Base-by-base conservation (phyloP, 148 eudicot species). In the Arbutus unedo region DNA sequence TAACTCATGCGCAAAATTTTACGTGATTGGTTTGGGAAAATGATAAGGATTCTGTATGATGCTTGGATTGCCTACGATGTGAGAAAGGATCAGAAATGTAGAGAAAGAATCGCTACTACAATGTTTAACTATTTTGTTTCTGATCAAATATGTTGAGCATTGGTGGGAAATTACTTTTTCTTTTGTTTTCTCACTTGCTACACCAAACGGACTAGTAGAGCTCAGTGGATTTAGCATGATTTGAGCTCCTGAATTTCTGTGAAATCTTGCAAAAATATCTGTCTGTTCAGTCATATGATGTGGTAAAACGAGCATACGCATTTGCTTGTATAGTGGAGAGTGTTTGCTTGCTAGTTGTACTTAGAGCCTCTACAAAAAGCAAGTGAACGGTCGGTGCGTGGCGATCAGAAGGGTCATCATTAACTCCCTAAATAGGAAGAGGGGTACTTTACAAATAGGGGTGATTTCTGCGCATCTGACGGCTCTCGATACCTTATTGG, bases 171-270 rank as follows among this genome's bases (percentile, higher is more conserved):
- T 3, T 64, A 23, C 44, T 15, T 9, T 11, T 66, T 66, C 0
- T 66, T 25, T 25, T 25, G 16, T 25, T 59, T 21, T 66, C 6
- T 66, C 44, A 31, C 41, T 25, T 66, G 4, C 43, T 66, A 66
- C 71, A 25, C 71, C 44, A 66, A 10, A 66, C 0, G 6, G 44
- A 13, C 43, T 66, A 41, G 25, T 64, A 66, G 44, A 25, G 43
- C 71, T 31, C 44, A 6, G 14, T 50, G 21, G 47, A 15, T 80
- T 68, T 68, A 43, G 66, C 23, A 81, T 81, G 51, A 53, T 18
- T 51, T 71, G 16, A 81, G 67, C 14, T 70, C 13, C 57, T 53
- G 50, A n/a, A 70, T 68, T 50, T 81, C 41, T 4, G 72, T 70
- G 14, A 43, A 66, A 70, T 53, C 41, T 71, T 10, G 64, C 70